Percentiles rank a stretch among this genome's conserved stretches.
These are phyloP conservation scores for Musa acuminata DNA, from an alignment of 176 grass and related monocot genomes.

Conservation along the genomic window DNA sequence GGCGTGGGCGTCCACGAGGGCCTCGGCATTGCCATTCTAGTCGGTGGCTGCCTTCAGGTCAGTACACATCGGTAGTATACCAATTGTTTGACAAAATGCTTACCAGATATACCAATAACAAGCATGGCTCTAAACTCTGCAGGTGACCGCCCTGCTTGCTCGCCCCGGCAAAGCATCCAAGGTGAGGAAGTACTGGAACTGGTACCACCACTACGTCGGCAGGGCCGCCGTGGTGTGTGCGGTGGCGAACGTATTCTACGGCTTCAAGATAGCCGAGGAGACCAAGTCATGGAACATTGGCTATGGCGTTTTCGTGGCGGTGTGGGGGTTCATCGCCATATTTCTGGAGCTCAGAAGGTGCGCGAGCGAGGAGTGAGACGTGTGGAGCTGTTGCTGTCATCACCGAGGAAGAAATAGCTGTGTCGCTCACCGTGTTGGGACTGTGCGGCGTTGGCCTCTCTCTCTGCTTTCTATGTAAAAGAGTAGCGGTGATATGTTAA, in stretches of 20 bases:
- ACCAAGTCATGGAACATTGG: slow-evolving; percentile 46
- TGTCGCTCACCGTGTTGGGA: too few species aligned
- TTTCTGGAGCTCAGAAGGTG: slow-evolving; percentile 37
- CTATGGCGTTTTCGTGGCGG: slow-evolving; percentile 58
- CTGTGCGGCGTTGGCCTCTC: too few species aligned
- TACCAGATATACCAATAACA: too few species aligned
- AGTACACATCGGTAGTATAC: background rate
- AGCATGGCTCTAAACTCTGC: background rate
- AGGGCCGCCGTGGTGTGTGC: slow-evolving; percentile 34
- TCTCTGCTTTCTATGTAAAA: too few species aligned
- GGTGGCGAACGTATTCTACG: slow-evolving; percentile 71
- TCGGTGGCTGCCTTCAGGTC: slow-evolving; percentile 63
- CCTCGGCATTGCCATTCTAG: slow-evolving; percentile 52
- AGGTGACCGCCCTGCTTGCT: slow-evolving; percentile 63
- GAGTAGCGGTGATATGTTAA: too few species aligned
- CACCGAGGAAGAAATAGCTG: too few species aligned
- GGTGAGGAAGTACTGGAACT: slow-evolving; percentile 81
- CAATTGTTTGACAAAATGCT: too few species aligned
- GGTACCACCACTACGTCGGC: slow-evolving; percentile 80
- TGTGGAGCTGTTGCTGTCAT: too few species aligned
- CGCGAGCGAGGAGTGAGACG: background rate
- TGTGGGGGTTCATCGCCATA: slow-evolving; percentile 39
- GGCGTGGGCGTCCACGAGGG: slow-evolving; percentile 47
- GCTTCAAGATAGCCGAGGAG: slow-evolving; percentile 54
- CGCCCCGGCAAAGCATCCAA: slow-evolving; percentile 74